Evolutionary conservation across 805 yeast genomes (phyloP).

Genomic region (Metschnikowia noctiluminum): DNA sequence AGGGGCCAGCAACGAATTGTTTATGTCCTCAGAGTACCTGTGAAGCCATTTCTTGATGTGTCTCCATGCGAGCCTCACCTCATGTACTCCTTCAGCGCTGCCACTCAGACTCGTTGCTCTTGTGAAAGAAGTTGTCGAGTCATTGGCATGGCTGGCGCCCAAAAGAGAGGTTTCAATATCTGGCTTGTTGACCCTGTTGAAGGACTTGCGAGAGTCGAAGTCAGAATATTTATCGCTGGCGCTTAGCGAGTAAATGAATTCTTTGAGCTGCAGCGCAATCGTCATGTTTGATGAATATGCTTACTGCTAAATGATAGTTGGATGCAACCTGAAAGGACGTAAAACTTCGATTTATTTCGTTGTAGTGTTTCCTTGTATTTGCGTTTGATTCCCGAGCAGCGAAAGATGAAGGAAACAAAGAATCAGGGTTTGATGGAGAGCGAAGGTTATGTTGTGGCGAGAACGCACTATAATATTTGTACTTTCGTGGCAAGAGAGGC

Average conservation of each 20-base stretch:
- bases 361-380: too few species aligned
- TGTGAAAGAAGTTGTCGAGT: constrained; percentile 20
- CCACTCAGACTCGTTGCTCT: constrained; percentile 26
- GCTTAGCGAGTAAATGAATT: constrained; percentile 59
- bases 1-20: constrained; percentile 71
- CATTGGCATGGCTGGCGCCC: constrained; percentile 26
- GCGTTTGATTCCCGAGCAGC: too few species aligned
- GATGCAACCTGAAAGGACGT: too few species aligned
- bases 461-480: too few species aligned
- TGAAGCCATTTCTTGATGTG: constrained; percentile 83
- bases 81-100: constrained; percentile 66
- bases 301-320: too few species aligned
- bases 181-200: constrained; percentile 41
- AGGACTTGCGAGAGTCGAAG: constrained; percentile 48
- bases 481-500: neutral
- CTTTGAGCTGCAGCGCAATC: constrained; percentile 45
- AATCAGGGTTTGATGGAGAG: too few species aligned
- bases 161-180: constrained; percentile 32
- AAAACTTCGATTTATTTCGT: too few species aligned
- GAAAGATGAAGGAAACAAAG: too few species aligned
- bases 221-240: constrained; percentile 72
- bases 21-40: constrained; percentile 75
- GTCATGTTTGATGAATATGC: constrained; percentile 14
- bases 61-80: constrained; percentile 78
- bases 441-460: neutral